phyloP scores from a whole-genome alignment of 2,329 filamentous ascomycete genomes.

The Verticillium nubilum region DNA sequence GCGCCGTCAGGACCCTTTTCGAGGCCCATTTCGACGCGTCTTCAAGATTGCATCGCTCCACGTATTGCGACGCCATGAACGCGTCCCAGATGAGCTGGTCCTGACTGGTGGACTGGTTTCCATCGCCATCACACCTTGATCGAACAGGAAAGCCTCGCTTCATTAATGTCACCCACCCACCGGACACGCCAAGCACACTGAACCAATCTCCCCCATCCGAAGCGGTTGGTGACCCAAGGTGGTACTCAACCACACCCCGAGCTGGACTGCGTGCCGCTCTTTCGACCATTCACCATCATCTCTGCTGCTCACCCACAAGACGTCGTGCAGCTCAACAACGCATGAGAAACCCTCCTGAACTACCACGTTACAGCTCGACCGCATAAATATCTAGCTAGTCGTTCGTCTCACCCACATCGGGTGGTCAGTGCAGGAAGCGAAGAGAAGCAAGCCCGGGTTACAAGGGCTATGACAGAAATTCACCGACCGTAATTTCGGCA shows the following conservation, averaged over 20 bases:
- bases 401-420: neutral
- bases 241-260: neutral
- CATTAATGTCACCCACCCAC: neutral
- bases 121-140: neutral
- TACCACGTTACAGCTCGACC: neutral
- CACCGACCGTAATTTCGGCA: neutral
- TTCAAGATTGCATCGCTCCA: neutral
- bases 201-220: neutral
- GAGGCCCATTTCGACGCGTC: neutral
- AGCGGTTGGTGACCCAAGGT: neutral
- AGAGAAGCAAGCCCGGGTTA: neutral
- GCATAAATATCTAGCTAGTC: neutral
- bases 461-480: neutral
- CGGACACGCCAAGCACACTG: neutral
- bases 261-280: neutral
- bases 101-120: neutral
- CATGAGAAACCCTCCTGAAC: neutral
- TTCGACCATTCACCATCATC: neutral
- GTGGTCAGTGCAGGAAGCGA: neutral
- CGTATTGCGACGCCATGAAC: neutral
- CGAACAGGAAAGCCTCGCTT: neutral
- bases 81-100: neutral
- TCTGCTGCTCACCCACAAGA: neutral
- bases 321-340: neutral
- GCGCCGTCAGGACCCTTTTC: neutral